Base-by-base conservation (phyloP, 306 rosid species). In the Macrotyloma uniflorum region DNA sequence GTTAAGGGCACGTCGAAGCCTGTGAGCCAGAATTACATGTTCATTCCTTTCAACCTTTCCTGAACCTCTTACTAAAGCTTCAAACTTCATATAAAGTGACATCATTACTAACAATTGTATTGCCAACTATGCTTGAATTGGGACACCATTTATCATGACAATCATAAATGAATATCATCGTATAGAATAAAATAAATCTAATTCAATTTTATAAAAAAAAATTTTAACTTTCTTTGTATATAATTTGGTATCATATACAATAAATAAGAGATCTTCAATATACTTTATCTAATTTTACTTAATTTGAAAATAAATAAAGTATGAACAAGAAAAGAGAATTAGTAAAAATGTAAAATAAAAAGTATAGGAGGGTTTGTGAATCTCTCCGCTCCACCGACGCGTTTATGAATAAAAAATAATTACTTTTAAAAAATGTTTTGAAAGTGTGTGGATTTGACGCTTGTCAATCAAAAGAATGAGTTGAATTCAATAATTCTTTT, bases 371-470 rank as follows among this genome's bases (percentile, higher is more conserved):
- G 46, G 32, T 26, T 18, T 74, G 32, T 28, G 30, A 38, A 61
- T 74, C 24, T 16, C 68, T 5, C 32, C 10, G 7, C 70, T 18
- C 62, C 61, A 74, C 79, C 79, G 79, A 74, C 79, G 61, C 61
- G 4, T 24, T 22, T 53, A 3, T 33, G 6, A 33, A 12, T 18
- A 12, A 35, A 12, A 30, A 18, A 38, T 0, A 11, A 35, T 8
- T 46, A 3, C 0, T 10, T 70, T 4, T 45, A 45, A 14, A 7
- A 70, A 10, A 49, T 16, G 3, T 1, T n/a, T 43, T 45, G 47
- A 47, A 47, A 10, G 30, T 53, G 20, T 26, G 28, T 26, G 28
- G n/a, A n/a, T n/a, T n/a, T n/a, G 30, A 65, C 49, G 0, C 18
- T 10, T n/a, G 50, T 65, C 70, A 14, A 22, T 66, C 46, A 18